Conservation (phyloP, 805 yeast genomes). For the Ogataea polymorpha region DNA sequence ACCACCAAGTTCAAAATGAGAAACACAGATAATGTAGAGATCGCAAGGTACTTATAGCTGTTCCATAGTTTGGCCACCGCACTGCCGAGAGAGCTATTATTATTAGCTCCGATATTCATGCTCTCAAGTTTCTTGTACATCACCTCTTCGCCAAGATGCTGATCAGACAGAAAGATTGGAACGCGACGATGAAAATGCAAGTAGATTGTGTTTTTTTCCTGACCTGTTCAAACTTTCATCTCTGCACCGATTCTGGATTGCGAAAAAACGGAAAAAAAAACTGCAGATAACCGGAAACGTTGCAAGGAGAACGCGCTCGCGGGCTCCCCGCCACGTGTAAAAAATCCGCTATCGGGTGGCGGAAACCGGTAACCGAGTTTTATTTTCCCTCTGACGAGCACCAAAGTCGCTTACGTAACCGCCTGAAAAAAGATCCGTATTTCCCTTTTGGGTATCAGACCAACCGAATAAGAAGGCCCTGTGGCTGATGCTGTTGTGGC, state of each 20-base stretch:
- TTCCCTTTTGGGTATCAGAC: not conserved
- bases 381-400: not conserved
- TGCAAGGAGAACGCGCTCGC: conserved; percentile 8
- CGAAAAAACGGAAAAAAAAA: not conserved
- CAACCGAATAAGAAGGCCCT: not conserved
- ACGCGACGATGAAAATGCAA: not conserved
- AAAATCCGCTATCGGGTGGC: not conserved
- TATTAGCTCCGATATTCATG: conserved; percentile 11
- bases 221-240: conserved; percentile 9
- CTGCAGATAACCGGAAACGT: conserved; percentile 3
- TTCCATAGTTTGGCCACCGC: conserved; percentile 17
- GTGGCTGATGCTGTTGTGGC: conserved; percentile 1
- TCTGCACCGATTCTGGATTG: conserved; percentile 2
- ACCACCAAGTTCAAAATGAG: conserved; percentile 20
- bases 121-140: conserved; percentile 21
- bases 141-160: not conserved
- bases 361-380: not conserved
- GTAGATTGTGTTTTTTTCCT: conserved; percentile 3
- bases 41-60: conserved; percentile 21
- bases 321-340: conserved; percentile 1
- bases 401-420: not conserved
- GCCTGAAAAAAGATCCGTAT: not conserved
- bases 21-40: conserved; percentile 22
- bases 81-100: conserved; percentile 6
- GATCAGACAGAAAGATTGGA: not conserved